Percentiles rank a stretch among this genome's conserved stretches.
Evolutionary conservation across 768 basidiomycete species (phyloP).

Genomic region (Tephrocybe sp.): DNA sequence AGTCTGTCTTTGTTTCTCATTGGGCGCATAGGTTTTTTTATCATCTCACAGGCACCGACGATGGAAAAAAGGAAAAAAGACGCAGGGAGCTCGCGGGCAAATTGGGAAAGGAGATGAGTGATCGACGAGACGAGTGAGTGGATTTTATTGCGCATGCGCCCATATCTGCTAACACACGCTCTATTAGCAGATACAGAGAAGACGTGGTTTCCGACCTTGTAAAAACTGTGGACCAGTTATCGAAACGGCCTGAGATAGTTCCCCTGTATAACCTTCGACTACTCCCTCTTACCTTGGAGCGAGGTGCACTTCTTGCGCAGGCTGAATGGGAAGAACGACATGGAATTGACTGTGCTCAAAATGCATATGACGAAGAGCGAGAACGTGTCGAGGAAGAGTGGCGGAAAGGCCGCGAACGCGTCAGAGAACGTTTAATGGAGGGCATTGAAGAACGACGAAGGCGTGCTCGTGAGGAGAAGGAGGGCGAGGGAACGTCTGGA

Average conservation of each 20-base stretch:
- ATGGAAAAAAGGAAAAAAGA: conserved; percentile 61
- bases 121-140: conserved; percentile 72
- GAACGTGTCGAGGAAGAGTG: conserved; percentile 82
- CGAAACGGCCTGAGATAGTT: conserved; percentile 64
- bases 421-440: conserved; percentile 75
- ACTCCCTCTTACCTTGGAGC: conserved; percentile 72
- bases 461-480: conserved; percentile 83
- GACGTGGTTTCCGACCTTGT: conserved; percentile 65
- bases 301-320: conserved; percentile 70
- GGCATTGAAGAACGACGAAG: conserved; percentile 81
- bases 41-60: conserved; percentile 22
- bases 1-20: conserved; percentile 7
- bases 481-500: conserved; percentile 78
- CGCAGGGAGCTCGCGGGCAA: conserved; percentile 68
- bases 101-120: conserved; percentile 68
- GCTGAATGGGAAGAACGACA: conserved; percentile 66
- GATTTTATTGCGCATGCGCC: conserved; percentile 11
- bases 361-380: conserved; percentile 75
- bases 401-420: conserved; percentile 68
- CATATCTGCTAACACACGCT: conserved; percentile 3
- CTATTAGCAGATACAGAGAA: conserved; percentile 52
- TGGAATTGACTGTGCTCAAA: conserved; percentile 61
- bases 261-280: conserved; percentile 68
- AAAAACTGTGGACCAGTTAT: conserved; percentile 55
- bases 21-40: not conserved